A percentile compares a stretch with the other conserved stretches of the same genome.
These are phyloP conservation scores for Annulohypoxylon truncatum DNA, from an alignment of 2,329 filamentous ascomycete species.

Conservation along the genomic window DNA sequence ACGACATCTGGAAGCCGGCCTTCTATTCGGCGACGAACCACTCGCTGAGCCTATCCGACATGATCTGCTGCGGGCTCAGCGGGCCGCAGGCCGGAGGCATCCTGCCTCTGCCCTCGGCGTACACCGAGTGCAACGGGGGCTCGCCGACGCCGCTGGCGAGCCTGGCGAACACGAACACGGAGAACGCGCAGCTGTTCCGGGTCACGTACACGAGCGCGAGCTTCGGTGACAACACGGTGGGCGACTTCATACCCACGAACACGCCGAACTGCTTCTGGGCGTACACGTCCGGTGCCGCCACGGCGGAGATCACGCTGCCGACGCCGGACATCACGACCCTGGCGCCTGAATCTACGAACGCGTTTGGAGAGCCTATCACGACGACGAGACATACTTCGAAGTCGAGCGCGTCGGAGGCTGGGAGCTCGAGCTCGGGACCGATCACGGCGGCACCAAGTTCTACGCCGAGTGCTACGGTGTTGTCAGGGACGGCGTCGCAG, in stretches of 20 bases:
- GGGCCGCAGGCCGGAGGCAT: slow-evolving; percentile 21
- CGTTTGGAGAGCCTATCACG: slow-evolving; percentile 4
- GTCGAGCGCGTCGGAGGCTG: background rate
- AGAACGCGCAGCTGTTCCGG: slow-evolving; percentile 24
- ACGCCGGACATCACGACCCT: slow-evolving; percentile 26
- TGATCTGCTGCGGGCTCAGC: slow-evolving; percentile 31
- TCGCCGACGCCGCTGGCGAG: slow-evolving; percentile 33
- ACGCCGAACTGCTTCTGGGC: slow-evolving; percentile 33
- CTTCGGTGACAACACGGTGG: slow-evolving; percentile 21
- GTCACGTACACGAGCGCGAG: slow-evolving; percentile 34
- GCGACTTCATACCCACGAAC: slow-evolving; percentile 27
- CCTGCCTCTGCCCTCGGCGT: background rate
- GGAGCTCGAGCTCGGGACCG: background rate
- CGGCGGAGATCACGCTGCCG: slow-evolving; percentile 25
- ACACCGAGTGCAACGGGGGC: slow-evolving; percentile 25
- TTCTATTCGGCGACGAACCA: background rate
- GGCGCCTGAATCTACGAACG: slow-evolving; percentile 15
- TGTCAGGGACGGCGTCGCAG: slow-evolving; percentile 2
- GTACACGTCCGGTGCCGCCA: slow-evolving; percentile 14
- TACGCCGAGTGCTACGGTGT: background rate
- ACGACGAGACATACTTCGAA: background rate
- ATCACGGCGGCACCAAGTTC: background rate
- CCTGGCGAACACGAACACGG: slow-evolving; percentile 32
- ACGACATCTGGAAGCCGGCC: slow-evolving; percentile 18
- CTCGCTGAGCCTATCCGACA: slow-evolving; percentile 25